Evolutionary conservation across 257 asterid genomes (phyloP).

Genomic region (Datura wrightii): DNA sequence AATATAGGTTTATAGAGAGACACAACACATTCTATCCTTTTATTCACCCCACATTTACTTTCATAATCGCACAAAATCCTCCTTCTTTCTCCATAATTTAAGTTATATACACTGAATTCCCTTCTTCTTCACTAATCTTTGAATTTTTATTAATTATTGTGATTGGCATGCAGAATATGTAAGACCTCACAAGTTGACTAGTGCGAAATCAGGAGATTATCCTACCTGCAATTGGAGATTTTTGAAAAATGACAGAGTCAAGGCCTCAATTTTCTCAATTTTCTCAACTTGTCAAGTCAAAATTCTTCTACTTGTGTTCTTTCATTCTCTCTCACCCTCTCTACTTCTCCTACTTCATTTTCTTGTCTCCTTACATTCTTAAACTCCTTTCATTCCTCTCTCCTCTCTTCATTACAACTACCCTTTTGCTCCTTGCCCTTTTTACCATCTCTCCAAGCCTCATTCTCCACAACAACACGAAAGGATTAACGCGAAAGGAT

Average conservation of each 20-base stretch:
- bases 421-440: constrained; percentile 58
- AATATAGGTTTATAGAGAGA: background rate
- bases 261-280: constrained; percentile 42
- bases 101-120: background rate
- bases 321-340: constrained; percentile 67
- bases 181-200: background rate
- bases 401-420: constrained; percentile 73
- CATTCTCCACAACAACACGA: constrained; percentile 10
- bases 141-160: background rate
- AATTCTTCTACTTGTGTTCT: constrained; percentile 43
- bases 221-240: background rate
- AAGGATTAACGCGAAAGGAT: constrained; percentile 21
- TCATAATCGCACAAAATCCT: constrained; percentile 25
- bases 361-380: constrained; percentile 67
- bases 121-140: constrained; percentile 11
- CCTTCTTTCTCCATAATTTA: constrained; percentile 38
- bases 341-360: constrained; percentile 58
- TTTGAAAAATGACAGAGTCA: constrained; percentile 52
- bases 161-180: background rate
- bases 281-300: constrained; percentile 49
- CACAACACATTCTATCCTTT: constrained; percentile 41
- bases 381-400: constrained; percentile 64
- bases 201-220: background rate
- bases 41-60: constrained; percentile 76
- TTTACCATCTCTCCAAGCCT: constrained; percentile 41